Evolutionary conservation across 805 yeast genomes (phyloP).

Genomic region (Lipomyces spencermartinsiae): DNA sequence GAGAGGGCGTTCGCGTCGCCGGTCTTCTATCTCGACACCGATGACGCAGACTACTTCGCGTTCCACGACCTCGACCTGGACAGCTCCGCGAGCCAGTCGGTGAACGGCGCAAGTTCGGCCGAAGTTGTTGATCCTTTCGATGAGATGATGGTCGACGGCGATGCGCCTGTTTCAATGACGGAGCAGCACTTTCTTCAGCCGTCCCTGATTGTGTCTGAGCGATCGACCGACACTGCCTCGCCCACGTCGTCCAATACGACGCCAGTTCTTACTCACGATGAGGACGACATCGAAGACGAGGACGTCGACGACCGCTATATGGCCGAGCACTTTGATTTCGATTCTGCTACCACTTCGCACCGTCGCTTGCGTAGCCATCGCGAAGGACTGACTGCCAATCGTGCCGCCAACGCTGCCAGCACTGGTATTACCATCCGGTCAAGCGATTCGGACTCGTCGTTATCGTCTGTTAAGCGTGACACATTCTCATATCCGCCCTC

Average conservation of each 20-base stretch:
- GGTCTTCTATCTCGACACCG: constrained; percentile 23
- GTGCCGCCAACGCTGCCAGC: neutral
- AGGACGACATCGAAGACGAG: constrained; percentile 24
- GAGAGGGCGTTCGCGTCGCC: constrained; percentile 13
- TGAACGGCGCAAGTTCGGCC: neutral
- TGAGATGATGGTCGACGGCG: constrained; percentile 5
- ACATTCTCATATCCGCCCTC: constrained; percentile 32
- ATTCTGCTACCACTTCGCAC: constrained; percentile 26
- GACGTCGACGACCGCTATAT: constrained; percentile 29
- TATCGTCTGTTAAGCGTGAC: constrained; percentile 22
- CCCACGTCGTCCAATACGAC: constrained; percentile 23
- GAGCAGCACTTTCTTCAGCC: constrained; percentile 5
- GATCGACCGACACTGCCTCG: neutral
- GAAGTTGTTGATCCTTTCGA: neutral
- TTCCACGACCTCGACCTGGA: constrained; percentile 32
- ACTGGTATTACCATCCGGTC: constrained; percentile 21
- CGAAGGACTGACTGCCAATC: neutral
- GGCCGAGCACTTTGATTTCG: constrained; percentile 36
- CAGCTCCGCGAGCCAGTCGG: constrained; percentile 10
- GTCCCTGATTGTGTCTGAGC: constrained; percentile 1
- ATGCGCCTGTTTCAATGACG: constrained; percentile 10
- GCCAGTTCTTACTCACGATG: constrained; percentile 30
- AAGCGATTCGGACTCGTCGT: constrained; percentile 30
- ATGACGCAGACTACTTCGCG: constrained; percentile 29
- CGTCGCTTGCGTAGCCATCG: neutral